A percentile compares a stretch with the other conserved stretches of the same genome.
Conservation (phyloP, 129 eudicot genomes). For the carrot (Daucus carota) region DH1_v3.0 NC_030387.2:19909001-19909500, state of each 20-base stretch:
- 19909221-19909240: not conserved
- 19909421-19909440: not conserved
- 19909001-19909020: not conserved
- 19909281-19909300: constrained; percentile 85
- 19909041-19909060: not conserved
- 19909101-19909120: not conserved
- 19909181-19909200: not conserved
- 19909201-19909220: not conserved
- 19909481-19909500: constrained; percentile 84
- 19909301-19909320: constrained; percentile 79
- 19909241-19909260: constrained; percentile 29
- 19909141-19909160: not conserved
- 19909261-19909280: constrained; percentile 88
- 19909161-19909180: not conserved
- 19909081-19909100: not conserved
- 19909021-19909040: not conserved
- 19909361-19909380: constrained; percentile 58
- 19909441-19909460: not conserved
- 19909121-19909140: not conserved
- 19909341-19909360: constrained; percentile 76
- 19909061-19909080: not conserved
- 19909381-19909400: constrained; percentile 57
- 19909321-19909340: constrained; percentile 98
- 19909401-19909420: not conserved
- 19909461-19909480: constrained; percentile 39